Evolutionary conservation across 2,329 filamentous ascomycete genomes (phyloP), one percentile per base, ranked within the genome.

Genomic region (Bipolaris sorokiniana): DNA sequence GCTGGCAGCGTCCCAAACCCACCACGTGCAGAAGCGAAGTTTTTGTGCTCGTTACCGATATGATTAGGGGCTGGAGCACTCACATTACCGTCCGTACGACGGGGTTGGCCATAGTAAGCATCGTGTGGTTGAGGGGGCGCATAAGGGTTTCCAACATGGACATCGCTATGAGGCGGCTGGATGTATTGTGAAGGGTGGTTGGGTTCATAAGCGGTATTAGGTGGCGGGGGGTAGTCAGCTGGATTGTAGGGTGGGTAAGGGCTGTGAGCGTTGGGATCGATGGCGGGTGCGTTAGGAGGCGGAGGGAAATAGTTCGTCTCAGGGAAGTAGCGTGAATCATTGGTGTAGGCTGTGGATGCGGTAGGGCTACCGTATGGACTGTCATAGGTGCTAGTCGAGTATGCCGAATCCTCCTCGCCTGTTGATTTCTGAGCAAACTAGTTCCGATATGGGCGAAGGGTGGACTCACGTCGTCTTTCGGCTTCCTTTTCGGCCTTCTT

Each of bases 401-500:
- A 74, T 63, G 68, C 63, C 44, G 72, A 70, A 45, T 76, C 74
- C 54, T 76, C 72, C 51, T 76, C 69, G 54, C 68, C 72, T 75
- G 62, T 23, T 26, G 20, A 45, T 37, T 44, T 55, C 54, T 72
- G 50, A 72, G 66, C 54, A 64, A 51, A 42, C 46, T 60, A 58
- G 42, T 62, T 56, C 18, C 47, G 58, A 13, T 58, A 52, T 40
- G 51, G 41, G 46, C 51, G 44, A 46, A 54, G 50, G 51, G 50
- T 46, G 49, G 58, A 79, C 82, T 80, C 71, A 84, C 83, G 78
- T 66, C 78, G 78, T 62, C 78, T 74, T 50, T 83, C 82, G 58
- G 78, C 73, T 53, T 83, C 82, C 64, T 79, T 80, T 57, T 83
- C 82, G 33, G 79, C 79, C 67, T 82, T 82, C 74, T 83, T 86